Evolutionary conservation across 129 eudicot species (phyloP).

Genomic region (Centrapalus pauciflorus): DNA sequence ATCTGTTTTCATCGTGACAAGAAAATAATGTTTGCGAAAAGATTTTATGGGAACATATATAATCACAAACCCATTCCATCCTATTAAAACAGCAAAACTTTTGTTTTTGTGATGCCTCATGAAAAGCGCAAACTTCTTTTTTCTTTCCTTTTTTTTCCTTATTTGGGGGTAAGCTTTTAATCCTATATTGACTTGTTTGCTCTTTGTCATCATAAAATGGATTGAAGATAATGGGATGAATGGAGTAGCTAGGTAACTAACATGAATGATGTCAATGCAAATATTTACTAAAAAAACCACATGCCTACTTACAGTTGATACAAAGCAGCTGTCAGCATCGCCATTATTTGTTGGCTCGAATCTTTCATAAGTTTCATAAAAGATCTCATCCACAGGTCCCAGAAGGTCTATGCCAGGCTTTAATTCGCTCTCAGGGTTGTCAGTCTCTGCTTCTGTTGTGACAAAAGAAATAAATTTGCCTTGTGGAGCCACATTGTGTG

Average conservation of each 20-base stretch:
- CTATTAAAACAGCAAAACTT: neutral
- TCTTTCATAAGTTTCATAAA: conserved; percentile 83
- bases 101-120: neutral
- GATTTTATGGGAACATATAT: no score
- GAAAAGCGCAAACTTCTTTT: neutral
- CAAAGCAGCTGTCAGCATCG: conserved; percentile 59
- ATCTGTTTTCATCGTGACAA: neutral
- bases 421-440: conserved; percentile 74
- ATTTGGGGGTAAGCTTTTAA: neutral
- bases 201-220: neutral
- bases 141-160: no score
- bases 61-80: neutral
- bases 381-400: conserved; percentile 86
- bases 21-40: neutral
- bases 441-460: conserved; percentile 87
- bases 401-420: conserved; percentile 88
- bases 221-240: neutral
- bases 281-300: neutral
- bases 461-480: conserved; percentile 90
- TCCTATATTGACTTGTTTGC: neutral
- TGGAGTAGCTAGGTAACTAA: neutral
- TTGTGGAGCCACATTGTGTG: conserved; percentile 89
- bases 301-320: conserved; percentile 62
- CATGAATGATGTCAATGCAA: neutral
- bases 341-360: conserved; percentile 56